Base-by-base conservation (phyloP, 768 basidiomycete genomes). In the Ramaria sp. region DNA sequence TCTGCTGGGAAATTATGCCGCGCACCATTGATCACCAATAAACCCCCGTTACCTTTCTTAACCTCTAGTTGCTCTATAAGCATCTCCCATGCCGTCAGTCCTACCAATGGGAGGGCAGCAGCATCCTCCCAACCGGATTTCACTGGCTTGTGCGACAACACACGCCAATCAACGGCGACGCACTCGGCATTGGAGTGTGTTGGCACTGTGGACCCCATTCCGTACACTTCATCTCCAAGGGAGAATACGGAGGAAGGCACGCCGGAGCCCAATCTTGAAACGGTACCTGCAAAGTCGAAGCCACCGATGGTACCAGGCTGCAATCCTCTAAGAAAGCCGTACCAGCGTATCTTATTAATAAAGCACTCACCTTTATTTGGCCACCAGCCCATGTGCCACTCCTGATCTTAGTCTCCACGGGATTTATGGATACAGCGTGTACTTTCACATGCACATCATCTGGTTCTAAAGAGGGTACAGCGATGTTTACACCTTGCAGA, bases 61-160 rank as follows among this genome's bases (percentile, higher is more conserved):
- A 47, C 24, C 20, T 39, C 37, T 19, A 59, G 50, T 42, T 55
- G 39, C 33, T 54, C 59, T 15, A 41, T 53, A 3, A 59, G 46
- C 59, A 59, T 59, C 59, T 59, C 59, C 59, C 59, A 59, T 24
- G 59, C 59, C 10, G 59, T 59, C 11, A 54, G 24, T 3, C 54
- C 46, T 15, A 59, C 59, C 17, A 59, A 53, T 11, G 54, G 59
- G 13, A 59, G n/a, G 7, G 53, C 59, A 10, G 59, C 54, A 9
- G 54, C 59, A 4, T 59, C n/a, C 59, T 53, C 47, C 59, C 59
- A 55, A 9, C 19, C 39, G 42, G 47, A 24, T 3, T 10, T n/a
- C 7, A 42, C 53, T 1, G 53, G 59, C 27, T 53, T 46, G 20
- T 20, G 39, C 5, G 51, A 51, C 7, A 53, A 30, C 19, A 47